Conservation (phyloP, 768 basidiomycete species). For the Kwoniella pini region DNA sequence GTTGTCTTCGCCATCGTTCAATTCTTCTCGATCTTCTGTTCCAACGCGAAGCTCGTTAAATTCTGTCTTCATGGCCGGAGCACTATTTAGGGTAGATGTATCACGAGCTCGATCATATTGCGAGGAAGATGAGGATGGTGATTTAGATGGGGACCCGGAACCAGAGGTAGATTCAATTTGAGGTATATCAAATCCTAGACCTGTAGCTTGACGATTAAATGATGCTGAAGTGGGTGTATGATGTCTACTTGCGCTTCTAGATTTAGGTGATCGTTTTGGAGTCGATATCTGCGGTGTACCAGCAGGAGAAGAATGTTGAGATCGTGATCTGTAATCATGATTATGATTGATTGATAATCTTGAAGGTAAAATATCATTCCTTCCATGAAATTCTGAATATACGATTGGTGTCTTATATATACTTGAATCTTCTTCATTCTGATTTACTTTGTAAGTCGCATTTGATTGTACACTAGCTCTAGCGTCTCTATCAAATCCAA, state of each 20-base stretch:
- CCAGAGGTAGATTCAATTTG: not conserved
- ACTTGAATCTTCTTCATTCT: not conserved
- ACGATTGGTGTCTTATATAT: slow-evolving; percentile 19
- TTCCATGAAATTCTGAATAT: not conserved
- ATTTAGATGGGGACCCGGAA: not conserved
- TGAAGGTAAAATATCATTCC: slow-evolving; percentile 14
- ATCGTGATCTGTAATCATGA: not conserved
- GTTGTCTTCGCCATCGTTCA: slow-evolving; percentile 21
- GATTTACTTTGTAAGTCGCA: slow-evolving; percentile 11
- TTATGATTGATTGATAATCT: slow-evolving; percentile 2
- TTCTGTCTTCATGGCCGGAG: slow-evolving; percentile 33
- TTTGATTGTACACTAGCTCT: slow-evolving; percentile 20
- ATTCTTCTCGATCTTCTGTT: not conserved
- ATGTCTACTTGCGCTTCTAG: not conserved
- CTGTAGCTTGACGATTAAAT: not conserved
- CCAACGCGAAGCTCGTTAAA: slow-evolving; percentile 24
- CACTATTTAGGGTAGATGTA: slow-evolving; percentile 17
- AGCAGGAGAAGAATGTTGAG: slow-evolving; percentile 1
- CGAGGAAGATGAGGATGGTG: not conserved
- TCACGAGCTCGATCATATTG: not conserved
- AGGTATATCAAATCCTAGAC: slow-evolving; percentile 7
- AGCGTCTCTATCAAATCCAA: slow-evolving; percentile 2
- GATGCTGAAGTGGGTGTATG: slow-evolving; percentile 11
- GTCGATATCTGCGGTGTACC: not conserved
- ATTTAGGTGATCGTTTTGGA: slow-evolving; percentile 11